phyloP scores from a whole-genome alignment of 352 stramenopile genomes.

The Phytophthora hybrid region DNA sequence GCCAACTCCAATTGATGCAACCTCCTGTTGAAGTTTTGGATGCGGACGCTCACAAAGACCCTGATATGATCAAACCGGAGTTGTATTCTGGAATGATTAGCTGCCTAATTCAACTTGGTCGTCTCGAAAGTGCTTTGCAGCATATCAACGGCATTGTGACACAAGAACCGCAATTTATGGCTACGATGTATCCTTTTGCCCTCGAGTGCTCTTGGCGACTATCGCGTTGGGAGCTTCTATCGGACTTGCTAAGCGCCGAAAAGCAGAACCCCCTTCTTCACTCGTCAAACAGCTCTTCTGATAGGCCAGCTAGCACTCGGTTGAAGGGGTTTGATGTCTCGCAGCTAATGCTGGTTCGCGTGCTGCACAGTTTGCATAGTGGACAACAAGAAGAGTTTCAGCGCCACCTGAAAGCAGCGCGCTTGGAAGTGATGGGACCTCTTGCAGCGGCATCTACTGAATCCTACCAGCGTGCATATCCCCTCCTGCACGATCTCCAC shows the following conservation, averaged over 20 bases:
- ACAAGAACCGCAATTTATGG: constrained; percentile 79
- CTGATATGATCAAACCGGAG: constrained; percentile 68
- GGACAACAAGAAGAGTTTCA: constrained; percentile 64
- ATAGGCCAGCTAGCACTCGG: constrained; percentile 36
- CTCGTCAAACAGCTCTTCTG: constrained; percentile 33
- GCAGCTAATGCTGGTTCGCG: constrained; percentile 82
- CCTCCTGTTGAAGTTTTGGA: constrained; percentile 37
- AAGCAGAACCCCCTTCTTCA: constrained; percentile 72
- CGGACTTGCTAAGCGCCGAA: constrained; percentile 78
- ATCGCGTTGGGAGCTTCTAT: constrained; percentile 82
- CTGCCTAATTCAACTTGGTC: constrained; percentile 86
- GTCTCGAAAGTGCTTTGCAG: constrained; percentile 84
- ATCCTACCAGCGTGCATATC: constrained; percentile 83
- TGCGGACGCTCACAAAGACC: constrained; percentile 49
- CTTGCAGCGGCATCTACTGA: constrained; percentile 75
- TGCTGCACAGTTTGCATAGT: constrained; percentile 78
- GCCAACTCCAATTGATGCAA: constrained; percentile 34
- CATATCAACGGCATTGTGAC: constrained; percentile 90
- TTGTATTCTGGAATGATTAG: constrained; percentile 86
- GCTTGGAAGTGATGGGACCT: constrained; percentile 74
- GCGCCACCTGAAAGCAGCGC: constrained; percentile 70
- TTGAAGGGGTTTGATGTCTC: constrained; percentile 77
- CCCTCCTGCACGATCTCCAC: constrained; percentile 77
- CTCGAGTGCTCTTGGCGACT: constrained; percentile 89
- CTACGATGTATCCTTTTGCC: constrained; percentile 82